These are phyloP conservation scores for Naganishia kalamii DNA, from an alignment of 768 basidiomycete genomes.

Conservation along the genomic window DNA sequence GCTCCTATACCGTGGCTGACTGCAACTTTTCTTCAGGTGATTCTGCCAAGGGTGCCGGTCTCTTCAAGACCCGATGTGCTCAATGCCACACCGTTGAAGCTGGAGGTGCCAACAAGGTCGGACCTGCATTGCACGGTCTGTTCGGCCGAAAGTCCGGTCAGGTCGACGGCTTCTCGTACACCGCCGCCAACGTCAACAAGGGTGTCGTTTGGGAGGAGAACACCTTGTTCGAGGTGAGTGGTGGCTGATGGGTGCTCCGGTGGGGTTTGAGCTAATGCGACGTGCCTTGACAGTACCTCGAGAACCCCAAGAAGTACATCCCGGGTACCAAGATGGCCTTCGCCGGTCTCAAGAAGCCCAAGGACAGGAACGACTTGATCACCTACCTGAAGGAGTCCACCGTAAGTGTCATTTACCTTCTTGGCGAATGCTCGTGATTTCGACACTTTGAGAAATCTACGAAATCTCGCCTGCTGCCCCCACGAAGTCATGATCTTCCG, in stretches of 20 bases:
- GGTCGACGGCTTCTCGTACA: conserved; percentile 80
- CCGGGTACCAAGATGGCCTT: conserved; percentile 99
- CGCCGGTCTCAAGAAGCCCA: conserved; percentile 96
- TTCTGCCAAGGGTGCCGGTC: conserved; percentile 76
- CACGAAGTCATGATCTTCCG: too few relatives aligned
- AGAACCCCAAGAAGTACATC: conserved; percentile 94
- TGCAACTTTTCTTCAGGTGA: conserved; percentile 56
- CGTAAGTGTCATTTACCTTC: neutral
- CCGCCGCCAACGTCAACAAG: conserved; percentile 92
- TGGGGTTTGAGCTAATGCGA: neutral
- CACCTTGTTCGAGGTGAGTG: conserved; percentile 70
- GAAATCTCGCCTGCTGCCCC: too few relatives aligned
- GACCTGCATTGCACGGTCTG: conserved; percentile 89
- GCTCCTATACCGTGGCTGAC: neutral
- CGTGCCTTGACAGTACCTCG: conserved; percentile 42
- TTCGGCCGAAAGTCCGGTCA: conserved; percentile 64
- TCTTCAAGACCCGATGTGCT: conserved; percentile 65
- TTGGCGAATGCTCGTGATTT: neutral
- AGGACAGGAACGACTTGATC: conserved; percentile 92
- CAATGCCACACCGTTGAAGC: conserved; percentile 78
- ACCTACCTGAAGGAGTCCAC: conserved; percentile 54
- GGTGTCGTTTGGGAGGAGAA: conserved; percentile 75
- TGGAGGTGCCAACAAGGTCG: conserved; percentile 53
- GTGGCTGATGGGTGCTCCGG: neutral
- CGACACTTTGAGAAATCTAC: too few relatives aligned